A percentile compares a stretch with the other conserved stretches of the same genome.
Conservation (phyloP, 192 early-diverging fungal genomes). For the Mortierella antarctica region DNA sequence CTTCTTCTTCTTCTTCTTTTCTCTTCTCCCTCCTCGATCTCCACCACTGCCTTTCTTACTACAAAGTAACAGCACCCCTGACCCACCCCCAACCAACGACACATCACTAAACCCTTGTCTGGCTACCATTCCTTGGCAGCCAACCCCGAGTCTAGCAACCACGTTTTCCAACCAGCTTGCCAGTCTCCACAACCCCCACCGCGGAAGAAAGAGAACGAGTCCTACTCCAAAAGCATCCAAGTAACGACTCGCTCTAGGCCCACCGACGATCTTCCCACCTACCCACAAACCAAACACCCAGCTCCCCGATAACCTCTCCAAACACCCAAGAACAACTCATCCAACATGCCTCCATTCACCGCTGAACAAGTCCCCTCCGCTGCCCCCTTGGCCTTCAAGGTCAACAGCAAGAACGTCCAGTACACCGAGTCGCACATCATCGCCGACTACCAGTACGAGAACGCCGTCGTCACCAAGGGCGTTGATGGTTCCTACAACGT, state of each 20-base stretch:
- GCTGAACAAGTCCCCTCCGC: constrained; percentile 50
- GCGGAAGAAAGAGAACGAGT: constrained; percentile 76
- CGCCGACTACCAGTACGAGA: constrained; percentile 90
- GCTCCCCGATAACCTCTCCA: neutral
- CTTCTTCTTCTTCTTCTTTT: constrained; percentile 12
- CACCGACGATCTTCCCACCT: constrained; percentile 35
- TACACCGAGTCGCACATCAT: constrained; percentile 86
- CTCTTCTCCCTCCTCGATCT: constrained; percentile 22
- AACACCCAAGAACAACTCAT: neutral
- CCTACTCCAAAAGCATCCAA: constrained; percentile 74
- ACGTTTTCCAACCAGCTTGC: constrained; percentile 85
- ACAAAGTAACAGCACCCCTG: constrained; percentile 5
- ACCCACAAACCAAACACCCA: neutral
- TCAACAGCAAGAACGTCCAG: constrained; percentile 88
- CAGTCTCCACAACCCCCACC: constrained; percentile 85
- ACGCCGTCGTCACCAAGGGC: constrained; percentile 82
- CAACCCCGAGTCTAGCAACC: constrained; percentile 56
- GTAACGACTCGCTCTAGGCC: constrained; percentile 44
- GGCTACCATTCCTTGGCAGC: constrained; percentile 53
- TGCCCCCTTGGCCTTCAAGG: constrained; percentile 77
- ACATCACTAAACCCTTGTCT: constrained; percentile 28
- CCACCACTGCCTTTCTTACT: constrained; percentile 7
- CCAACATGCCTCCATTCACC: constrained; percentile 52
- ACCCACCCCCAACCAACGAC: constrained; percentile 15
- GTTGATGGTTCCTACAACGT: constrained; percentile 76